Evolutionary conservation across 139 green algal genomes (phyloP).

Genomic region (Eudorina sp.): DNA sequence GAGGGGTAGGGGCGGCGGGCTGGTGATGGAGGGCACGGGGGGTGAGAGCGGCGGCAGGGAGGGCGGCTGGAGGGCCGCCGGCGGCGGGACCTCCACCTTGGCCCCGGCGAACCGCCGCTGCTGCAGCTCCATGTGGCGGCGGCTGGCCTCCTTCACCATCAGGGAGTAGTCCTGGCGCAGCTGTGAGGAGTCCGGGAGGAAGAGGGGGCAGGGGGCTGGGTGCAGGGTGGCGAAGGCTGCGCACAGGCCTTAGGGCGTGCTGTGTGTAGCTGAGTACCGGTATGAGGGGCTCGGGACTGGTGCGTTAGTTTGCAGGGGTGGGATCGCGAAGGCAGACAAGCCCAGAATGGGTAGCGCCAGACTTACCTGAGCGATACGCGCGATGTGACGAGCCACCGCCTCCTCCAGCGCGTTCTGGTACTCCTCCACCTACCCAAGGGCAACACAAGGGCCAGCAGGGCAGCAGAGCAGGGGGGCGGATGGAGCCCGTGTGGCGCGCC

Average conservation of each 20-base stretch:
- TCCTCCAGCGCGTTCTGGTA: constrained; percentile 41
- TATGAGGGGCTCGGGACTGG: neutral
- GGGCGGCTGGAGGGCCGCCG: neutral
- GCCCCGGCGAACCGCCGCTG: constrained; percentile 40
- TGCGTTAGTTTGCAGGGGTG: neutral
- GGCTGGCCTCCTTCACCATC: constrained; percentile 37
- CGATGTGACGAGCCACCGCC: constrained; percentile 2
- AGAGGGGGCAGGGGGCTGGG: neutral
- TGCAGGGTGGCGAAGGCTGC: neutral
- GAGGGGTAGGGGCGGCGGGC: neutral
- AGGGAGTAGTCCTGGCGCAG: constrained; percentile 31
- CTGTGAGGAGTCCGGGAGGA: neutral
- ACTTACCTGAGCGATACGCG: constrained; percentile 26
- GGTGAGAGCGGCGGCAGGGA: constrained; percentile 2
- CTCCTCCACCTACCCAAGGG: constrained; percentile 38
- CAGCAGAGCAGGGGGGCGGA: too few relatives aligned
- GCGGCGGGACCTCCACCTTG: constrained; percentile 26
- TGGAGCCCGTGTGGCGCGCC: too few relatives aligned
- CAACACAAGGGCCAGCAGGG: too few relatives aligned
- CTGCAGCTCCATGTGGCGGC: constrained; percentile 49
- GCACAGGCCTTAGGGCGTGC: neutral
- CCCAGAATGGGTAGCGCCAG: neutral
- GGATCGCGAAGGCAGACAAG: neutral
- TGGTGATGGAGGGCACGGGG: neutral
- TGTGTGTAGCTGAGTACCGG: neutral